phyloP scores from a whole-genome alignment of 169 alveolate species.

The Eimeria maxima region DNA sequence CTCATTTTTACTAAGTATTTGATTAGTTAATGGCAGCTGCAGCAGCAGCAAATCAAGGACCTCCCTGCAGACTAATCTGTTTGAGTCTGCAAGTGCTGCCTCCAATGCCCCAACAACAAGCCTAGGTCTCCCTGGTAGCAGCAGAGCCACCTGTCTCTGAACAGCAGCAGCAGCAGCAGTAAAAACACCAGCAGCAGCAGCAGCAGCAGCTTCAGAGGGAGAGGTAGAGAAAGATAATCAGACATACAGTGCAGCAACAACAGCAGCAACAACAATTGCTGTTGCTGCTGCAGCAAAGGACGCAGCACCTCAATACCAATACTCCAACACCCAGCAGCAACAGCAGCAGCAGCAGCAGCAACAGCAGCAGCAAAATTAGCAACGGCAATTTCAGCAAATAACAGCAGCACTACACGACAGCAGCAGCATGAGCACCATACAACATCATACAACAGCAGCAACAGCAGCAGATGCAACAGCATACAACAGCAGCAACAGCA shows the following conservation, averaged over 20 bases:
- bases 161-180: conserved; percentile 15
- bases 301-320: too few species aligned
- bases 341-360: background rate
- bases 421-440: too few species aligned
- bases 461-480: too few species aligned
- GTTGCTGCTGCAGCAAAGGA: too few species aligned
- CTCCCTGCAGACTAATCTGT: conserved; percentile 87
- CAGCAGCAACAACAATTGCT: conserved; percentile 14
- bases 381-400: background rate
- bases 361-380: background rate
- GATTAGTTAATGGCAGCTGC: conserved; percentile 86
- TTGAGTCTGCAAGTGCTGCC: conserved; percentile 90
- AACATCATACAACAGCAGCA: conserved; percentile 1
- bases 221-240: too few species aligned
- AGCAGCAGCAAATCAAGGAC: conserved; percentile 89
- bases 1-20: background rate
- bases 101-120: conserved; percentile 90
- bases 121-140: conserved; percentile 89
- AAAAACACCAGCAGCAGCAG: background rate
- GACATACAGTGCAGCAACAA: background rate
- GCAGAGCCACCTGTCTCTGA: conserved; percentile 85
- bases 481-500: too few species aligned
- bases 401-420: background rate
- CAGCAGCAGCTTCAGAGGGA: background rate
- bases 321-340: background rate